Evolutionary conservation across 169 alveolate genomes (phyloP), one percentile per base, ranked within the genome.

Genomic region (Plasmodium malariae): DNA sequence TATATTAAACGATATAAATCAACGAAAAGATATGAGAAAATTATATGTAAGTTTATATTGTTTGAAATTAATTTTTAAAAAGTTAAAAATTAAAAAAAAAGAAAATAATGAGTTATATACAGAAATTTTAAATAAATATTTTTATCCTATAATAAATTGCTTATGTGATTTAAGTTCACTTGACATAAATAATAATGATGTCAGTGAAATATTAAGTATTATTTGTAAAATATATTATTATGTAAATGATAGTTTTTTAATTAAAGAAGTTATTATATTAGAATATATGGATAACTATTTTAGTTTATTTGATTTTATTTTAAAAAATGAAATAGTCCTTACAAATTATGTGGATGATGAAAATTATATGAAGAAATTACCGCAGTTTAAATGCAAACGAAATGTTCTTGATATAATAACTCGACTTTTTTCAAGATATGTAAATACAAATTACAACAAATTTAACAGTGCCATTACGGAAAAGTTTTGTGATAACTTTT

Each of bases 361-460:
- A 11, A 67, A 57, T 65, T 80, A 80, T 65, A 19, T 80, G 57
- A 80, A 80, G 49, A n/a, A 36, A 3, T 51, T 80, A 40, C 90
- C 90, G n/a, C 90, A 80, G 40, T 80, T 45, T 40, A 80, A 80
- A 43, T 80, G 90, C 34, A 80, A 80, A 59, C 63, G 83, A 49
- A 65, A 48, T 14, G 90, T 80, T 14, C 26, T 80, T 7, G 67
- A 65, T 30, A 80, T 80, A n/a, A 48, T 80, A n/a, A 80, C 78
- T 6, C 21, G 90, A 0, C 32, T 80, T 9, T 67, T 80, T 26
- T 80, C 90, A 2, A 34, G 90, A 49, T 80, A 80, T 59, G 70
- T 80, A 11, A 80, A 80, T 34, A 67, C 78, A 19, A 80, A 80
- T 49, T 80, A 80, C 43, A 80, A 80, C 60, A 63, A 80, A 36